phyloP scores from a whole-genome alignment of 345 rosid species.

The Triadica sebifera region DNA sequence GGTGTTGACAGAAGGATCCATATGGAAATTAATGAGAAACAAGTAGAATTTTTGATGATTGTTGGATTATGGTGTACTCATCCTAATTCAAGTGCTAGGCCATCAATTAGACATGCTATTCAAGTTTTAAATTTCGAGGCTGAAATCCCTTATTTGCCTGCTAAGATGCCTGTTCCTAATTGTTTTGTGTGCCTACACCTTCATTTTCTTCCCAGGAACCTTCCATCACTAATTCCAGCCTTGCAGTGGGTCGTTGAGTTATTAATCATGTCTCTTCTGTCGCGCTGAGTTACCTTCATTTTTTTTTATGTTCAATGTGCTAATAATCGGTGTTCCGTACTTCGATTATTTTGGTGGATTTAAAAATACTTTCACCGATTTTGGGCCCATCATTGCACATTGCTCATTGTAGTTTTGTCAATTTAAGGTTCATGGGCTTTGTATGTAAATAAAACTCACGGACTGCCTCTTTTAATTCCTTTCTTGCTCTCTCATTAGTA shows the following conservation, averaged over 20 bases:
- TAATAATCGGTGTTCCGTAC: too few relatives aligned
- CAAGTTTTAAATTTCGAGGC: conserved; percentile 18
- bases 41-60: conserved; percentile 40
- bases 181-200: background rate
- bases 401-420: too few relatives aligned
- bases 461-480: too few relatives aligned
- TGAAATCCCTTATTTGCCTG: conserved; percentile 7
- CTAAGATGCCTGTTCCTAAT: conserved; percentile 15
- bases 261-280: background rate
- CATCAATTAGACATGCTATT: conserved; percentile 26
- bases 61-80: conserved; percentile 29
- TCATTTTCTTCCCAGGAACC: background rate
- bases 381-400: too few relatives aligned
- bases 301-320: too few relatives aligned
- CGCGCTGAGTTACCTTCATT: background rate
- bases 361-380: too few relatives aligned
- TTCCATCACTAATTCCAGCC: background rate
- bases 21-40: conserved; percentile 35
- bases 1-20: conserved; percentile 38
- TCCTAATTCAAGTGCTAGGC: conserved; percentile 21
- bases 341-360: too few relatives aligned
- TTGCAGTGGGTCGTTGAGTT: conserved; percentile 5
- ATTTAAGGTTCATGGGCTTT: too few relatives aligned
- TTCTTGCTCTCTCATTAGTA: too few relatives aligned
- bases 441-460: too few relatives aligned